A percentile compares a stretch with the other conserved stretches of the same genome.
phyloP scores from a whole-genome alignment of 1,284 basidiomycete species.

The Gomphus bonarii region DNA sequence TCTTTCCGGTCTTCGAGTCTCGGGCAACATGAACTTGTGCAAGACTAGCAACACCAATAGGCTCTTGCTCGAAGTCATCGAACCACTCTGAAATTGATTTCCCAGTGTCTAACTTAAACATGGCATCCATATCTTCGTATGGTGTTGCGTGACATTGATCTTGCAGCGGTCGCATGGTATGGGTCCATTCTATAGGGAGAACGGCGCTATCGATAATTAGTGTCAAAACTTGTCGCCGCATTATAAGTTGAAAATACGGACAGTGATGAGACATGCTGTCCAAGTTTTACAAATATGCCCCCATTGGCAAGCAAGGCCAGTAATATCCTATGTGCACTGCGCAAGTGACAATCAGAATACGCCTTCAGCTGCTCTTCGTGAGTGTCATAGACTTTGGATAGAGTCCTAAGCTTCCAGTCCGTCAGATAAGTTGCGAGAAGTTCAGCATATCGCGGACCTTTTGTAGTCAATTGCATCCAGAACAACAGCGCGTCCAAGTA shows the following conservation, averaged over 20 bases:
- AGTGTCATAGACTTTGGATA: constrained; percentile 48
- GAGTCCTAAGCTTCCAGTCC: constrained; percentile 27
- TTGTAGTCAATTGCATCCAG: constrained; percentile 77
- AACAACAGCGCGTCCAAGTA: constrained; percentile 32
- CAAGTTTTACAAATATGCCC: constrained; percentile 88
- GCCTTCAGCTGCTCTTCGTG: constrained; percentile 46
- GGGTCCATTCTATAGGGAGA: constrained; percentile 77
- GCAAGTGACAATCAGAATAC: constrained; percentile 69
- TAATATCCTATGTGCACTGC: constrained; percentile 71
- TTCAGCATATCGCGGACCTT: constrained; percentile 15
- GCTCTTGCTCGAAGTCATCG: constrained; percentile 77
- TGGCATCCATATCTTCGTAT: constrained; percentile 53
- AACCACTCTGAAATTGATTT: constrained; percentile 55
- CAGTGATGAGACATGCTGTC: constrained; percentile 79
- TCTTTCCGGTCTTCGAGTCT: constrained; percentile 58
- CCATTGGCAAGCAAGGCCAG: constrained; percentile 81
- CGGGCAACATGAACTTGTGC: constrained; percentile 91
- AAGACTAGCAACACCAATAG: constrained; percentile 89
- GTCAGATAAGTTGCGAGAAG: neutral
- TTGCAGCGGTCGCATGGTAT: constrained; percentile 63
- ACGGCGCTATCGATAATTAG: constrained; percentile 30
- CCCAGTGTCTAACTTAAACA: constrained; percentile 71
- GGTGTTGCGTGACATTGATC: constrained; percentile 79
- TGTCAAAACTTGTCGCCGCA: neutral
- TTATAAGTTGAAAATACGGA: constrained; percentile 23